A percentile compares a stretch with the other conserved stretches of the same genome.
Evolutionary conservation across 352 stramenopile genomes (phyloP).

Genomic region (Pythium graminicola): DNA sequence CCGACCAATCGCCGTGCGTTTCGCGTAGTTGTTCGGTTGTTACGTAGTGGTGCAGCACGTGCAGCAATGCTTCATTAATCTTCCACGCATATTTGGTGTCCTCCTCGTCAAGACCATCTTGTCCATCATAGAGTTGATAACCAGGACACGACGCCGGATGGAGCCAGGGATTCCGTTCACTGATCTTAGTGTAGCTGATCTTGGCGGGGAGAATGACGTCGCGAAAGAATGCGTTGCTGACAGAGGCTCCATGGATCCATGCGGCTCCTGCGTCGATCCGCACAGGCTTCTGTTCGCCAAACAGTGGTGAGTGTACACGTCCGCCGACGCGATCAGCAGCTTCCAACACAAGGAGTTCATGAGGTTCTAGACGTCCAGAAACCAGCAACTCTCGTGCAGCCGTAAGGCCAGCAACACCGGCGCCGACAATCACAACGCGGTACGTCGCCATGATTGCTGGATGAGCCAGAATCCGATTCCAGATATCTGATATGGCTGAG

Average conservation of each 20-base stretch:
- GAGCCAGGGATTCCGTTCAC: constrained; percentile 50
- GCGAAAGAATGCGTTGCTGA: constrained; percentile 28
- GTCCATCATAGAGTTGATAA: constrained; percentile 40
- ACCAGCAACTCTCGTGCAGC: constrained; percentile 34
- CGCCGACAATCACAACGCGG: constrained; percentile 42
- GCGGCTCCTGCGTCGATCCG: constrained; percentile 50
- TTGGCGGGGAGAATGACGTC: constrained; percentile 35
- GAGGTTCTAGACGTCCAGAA: constrained; percentile 25
- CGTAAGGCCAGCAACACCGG: constrained; percentile 41
- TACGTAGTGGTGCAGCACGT: constrained; percentile 33
- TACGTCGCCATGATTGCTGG: background rate
- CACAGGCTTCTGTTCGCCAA: constrained; percentile 35
- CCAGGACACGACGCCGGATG: constrained; percentile 37
- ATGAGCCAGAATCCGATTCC: background rate
- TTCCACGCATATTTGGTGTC: constrained; percentile 36
- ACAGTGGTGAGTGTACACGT: constrained; percentile 39
- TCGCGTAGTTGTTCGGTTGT: constrained; percentile 11
- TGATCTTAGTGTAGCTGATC: constrained; percentile 45
- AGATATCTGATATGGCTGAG: constrained; percentile 1
- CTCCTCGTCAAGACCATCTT: constrained; percentile 21
- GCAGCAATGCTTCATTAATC: constrained; percentile 40
- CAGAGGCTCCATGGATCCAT: constrained; percentile 50
- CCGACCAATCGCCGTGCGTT: constrained; percentile 20
- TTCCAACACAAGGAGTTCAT: constrained; percentile 44
- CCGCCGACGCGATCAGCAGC: constrained; percentile 43